Base-by-base conservation (phyloP, 345 rosid genomes). In the Gossypium longicalyx region DNA sequence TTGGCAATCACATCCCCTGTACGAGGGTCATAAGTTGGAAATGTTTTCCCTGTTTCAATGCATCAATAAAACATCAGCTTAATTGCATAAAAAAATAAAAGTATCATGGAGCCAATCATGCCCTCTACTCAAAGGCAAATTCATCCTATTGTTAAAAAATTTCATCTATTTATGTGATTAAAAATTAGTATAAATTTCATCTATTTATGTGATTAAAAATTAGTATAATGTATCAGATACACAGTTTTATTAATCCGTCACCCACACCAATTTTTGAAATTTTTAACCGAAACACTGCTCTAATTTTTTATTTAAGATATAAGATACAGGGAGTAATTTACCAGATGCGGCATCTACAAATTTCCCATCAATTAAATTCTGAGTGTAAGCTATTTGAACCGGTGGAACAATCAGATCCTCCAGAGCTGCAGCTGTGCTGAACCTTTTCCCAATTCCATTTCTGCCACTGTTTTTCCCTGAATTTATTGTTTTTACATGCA, bases 331-430 rank as follows among this genome's bases (percentile, higher is more conserved):
- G 41, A 34, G 7, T n/a, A 19, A 15, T 11, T 74, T 72, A 93
- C 99, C 99, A 65, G 99, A 95, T 57, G 87, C 98, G 10, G 99
- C 85, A 79, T 91, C 98, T 0, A 91, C 92, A 22, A 90, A 95
- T 75, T 90, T 80, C 70, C 98, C 99, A 85, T 91, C 73, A 45
- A 95, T 91, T 22, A 95, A 82, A 73, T 90, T 84, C 85, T 95
- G 89, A 34, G 87, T 89, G 76, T 90, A 84, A 73, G 76, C 66
- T 15, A 93, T 84, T 74, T 89, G 85, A 75, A 93, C 91, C 0
- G 94, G 83, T 1, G 98, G 99, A 75, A 63, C 75, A 13, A 91
- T 81, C 67, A 86, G 87, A 77, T 86, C 90, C 63, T 93, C 97
- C 7, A 78, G 22, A 29, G 85, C 94, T 8, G 91, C 88, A 77